Percentiles rank a stretch among this genome's conserved stretches.
These are phyloP conservation scores for Beauveria sp. DNA, from an alignment of 2,329 filamentous ascomycete species.

Conservation along the genomic window DNA sequence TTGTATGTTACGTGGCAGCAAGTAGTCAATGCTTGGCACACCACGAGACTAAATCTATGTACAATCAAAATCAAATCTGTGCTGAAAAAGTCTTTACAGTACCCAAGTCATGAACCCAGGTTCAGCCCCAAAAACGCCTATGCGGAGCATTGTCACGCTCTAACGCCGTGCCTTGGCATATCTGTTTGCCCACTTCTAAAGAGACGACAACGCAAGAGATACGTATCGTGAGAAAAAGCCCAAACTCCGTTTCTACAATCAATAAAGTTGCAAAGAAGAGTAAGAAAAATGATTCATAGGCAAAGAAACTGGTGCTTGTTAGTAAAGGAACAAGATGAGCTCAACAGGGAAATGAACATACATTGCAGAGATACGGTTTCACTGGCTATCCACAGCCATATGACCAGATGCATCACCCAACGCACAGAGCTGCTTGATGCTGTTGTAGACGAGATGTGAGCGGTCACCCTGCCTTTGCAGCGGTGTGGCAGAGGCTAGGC, in stretches of 20 bases:
- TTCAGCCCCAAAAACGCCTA: constrained; percentile 5
- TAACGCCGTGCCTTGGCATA: constrained; percentile 1
- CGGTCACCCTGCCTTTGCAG: constrained; percentile 12
- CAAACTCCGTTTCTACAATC: neutral
- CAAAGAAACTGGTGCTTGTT: neutral
- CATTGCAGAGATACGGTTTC: neutral
- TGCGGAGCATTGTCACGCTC: constrained; percentile 6
- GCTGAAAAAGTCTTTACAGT: neutral
- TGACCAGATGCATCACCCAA: constrained; percentile 6
- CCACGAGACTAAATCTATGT: constrained; percentile 8
- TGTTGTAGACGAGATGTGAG: constrained; percentile 10
- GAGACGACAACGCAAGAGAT: neutral
- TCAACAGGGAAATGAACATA: neutral
- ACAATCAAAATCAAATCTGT: constrained; percentile 3
- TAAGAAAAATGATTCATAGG: neutral
- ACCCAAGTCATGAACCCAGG: neutral
- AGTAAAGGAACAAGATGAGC: neutral
- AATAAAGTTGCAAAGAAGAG: neutral
- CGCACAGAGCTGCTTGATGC: constrained; percentile 13
- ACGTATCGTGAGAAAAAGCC: neutral
- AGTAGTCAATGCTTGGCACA: constrained; percentile 9
- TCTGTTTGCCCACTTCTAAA: neutral
- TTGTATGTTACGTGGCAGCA: constrained; percentile 4
- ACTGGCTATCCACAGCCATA: constrained; percentile 5
- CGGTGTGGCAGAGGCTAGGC: constrained; percentile 10